Evolutionary conservation across 2,329 filamentous ascomycete genomes (phyloP), one percentile per base, ranked within the genome.

Genomic region (Fusarium verticillioides): DNA sequence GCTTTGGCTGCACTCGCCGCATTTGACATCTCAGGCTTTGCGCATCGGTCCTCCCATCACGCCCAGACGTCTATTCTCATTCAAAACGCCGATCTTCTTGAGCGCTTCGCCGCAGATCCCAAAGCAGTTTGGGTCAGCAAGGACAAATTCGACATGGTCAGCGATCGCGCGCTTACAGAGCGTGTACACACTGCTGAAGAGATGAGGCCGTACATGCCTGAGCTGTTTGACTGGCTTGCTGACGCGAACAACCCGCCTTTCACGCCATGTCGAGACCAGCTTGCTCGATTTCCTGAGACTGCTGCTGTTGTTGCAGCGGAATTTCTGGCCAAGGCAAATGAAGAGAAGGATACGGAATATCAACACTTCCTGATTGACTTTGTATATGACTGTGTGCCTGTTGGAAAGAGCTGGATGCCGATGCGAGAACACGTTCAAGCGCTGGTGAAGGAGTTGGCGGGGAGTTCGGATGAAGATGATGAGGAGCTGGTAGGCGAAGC

Each of bases 181-280:
- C 37, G 62, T 4, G 26, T 64, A 0, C 26, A 63, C 1, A 64
- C 57, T 4, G 61, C 61, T 1, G 44, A 44, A 9, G 37, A 62
- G 9, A 64, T 64, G 61, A 40, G 39, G 3, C 61, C 44, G 5
- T 62, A 64, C 5, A 64, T 64, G 61, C 19, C 18, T 13, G 39
- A 16, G 5, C 21, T 64, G 3, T 64, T 62, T 39, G 6, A 18
- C 3, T 64, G 62, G 62, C 26, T 43, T n/a, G 44, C 13, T 21
- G 62, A 64, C 6, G 9, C 13, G 8, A 52, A 49, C 7, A 39
- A 64, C 2, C 58, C 57, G 4, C 23, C 46, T 2, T 64, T 62
- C 2, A 13, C 2, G 10, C 26, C 44, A 2, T 64, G 62, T 12
- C 44, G 62, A n/a, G 6, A 62, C 5, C 62, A 64, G 11, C 39